These are phyloP conservation scores for Pontederia paniculata DNA, from an alignment of 176 grass and related monocot species.

Conservation along the genomic window DNA sequence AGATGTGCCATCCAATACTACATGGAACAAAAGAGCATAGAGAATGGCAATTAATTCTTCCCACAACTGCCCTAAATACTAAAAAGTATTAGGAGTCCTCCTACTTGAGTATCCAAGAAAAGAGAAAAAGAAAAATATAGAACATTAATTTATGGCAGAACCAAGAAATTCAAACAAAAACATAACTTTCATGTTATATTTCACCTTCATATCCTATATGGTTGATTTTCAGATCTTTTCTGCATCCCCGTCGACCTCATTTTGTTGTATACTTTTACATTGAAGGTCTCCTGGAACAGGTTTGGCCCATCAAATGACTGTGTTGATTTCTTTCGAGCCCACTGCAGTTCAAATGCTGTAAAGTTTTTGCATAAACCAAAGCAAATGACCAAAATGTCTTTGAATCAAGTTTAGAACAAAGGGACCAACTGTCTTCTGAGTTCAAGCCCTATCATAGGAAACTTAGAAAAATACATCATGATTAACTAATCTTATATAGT, in stretches of 20 bases:
- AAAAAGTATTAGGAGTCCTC: background rate
- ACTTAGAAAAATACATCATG: too few species aligned
- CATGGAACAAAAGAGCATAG: too few species aligned
- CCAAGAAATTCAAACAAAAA: slow-evolving; percentile 18
- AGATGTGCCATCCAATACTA: too few species aligned
- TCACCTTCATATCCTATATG: slow-evolving; percentile 23
- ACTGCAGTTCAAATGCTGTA: too few species aligned
- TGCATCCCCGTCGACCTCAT: slow-evolving; percentile 29
- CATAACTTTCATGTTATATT: slow-evolving; percentile 12
- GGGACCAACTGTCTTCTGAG: too few species aligned
- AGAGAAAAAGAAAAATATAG: background rate
- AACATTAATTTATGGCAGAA: background rate
- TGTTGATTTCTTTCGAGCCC: slow-evolving; percentile 24
- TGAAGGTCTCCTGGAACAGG: slow-evolving; percentile 45
- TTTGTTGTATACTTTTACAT: slow-evolving; percentile 28
- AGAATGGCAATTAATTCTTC: too few species aligned
- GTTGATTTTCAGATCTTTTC: slow-evolving; percentile 32
- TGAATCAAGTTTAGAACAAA: too few species aligned
- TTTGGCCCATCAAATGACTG: slow-evolving; percentile 34
- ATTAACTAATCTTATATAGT: too few species aligned
- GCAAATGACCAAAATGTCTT: too few species aligned
- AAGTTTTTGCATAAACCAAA: too few species aligned
- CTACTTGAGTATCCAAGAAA: background rate
- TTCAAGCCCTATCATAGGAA: too few species aligned
- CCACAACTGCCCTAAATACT: background rate